Conservation (phyloP, 495 filamentous ascomycete genomes). For the Usnea hakonensis region DNA sequence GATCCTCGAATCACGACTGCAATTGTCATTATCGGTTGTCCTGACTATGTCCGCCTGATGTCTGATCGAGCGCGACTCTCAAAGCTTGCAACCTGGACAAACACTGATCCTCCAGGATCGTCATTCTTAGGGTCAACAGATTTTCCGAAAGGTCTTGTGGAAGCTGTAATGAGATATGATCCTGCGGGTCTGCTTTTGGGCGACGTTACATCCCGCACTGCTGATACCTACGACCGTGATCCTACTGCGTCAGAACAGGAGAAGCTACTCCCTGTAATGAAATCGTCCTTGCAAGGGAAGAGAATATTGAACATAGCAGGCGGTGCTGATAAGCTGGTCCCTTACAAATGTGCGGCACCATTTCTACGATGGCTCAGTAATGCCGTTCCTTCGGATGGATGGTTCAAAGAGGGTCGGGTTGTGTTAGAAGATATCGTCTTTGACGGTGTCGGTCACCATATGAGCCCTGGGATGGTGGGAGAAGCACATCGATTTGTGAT, state of each 20-base stretch:
- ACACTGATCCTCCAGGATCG: constrained; percentile 45
- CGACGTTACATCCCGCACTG: constrained; percentile 27
- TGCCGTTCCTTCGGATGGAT: constrained; percentile 37
- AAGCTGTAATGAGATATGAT: constrained; percentile 54
- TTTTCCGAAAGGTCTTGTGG: constrained; percentile 61
- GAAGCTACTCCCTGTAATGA: constrained; percentile 35
- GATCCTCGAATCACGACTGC: constrained; percentile 70
- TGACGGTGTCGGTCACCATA: constrained; percentile 62
- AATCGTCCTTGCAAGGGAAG: constrained; percentile 56
- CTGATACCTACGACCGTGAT: constrained; percentile 18
- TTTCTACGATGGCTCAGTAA: constrained; percentile 67
- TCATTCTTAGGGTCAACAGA: constrained; percentile 66
- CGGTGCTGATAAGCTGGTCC: constrained; percentile 74
- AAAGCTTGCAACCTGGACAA: constrained; percentile 55
- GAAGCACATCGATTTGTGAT: constrained; percentile 62
- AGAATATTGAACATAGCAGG: constrained; percentile 71
- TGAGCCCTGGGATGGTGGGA: constrained; percentile 61
- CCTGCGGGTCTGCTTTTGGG: constrained; percentile 62
- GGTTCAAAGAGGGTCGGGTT: constrained; percentile 47
- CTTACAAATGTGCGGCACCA: constrained; percentile 57
- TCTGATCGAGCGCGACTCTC: constrained; percentile 68
- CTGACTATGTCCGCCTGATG: constrained; percentile 76
- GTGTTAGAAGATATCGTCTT: constrained; percentile 69
- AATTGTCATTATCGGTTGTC: constrained; percentile 78
- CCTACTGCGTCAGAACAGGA: constrained; percentile 40